Percentiles rank a stretch among this genome's conserved stretches.
These are phyloP conservation scores for Cytospora chrysosperma DNA, from an alignment of 2,329 filamentous ascomycete species.

Conservation along the genomic window DNA sequence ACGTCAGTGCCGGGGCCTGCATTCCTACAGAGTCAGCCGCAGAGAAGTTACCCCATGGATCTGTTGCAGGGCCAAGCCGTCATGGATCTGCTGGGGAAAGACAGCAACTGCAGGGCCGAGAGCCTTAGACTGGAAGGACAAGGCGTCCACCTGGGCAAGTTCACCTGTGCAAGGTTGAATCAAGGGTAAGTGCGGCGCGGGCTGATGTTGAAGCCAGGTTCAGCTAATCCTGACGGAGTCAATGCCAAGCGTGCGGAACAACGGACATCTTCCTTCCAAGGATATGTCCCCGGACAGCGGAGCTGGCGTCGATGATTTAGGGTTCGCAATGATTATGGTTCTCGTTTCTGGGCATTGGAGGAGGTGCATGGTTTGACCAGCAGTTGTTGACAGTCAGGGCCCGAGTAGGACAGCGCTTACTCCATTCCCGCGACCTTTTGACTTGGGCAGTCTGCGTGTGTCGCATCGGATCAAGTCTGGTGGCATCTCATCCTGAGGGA, in stretches of 20 bases:
- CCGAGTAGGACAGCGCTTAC: neutral
- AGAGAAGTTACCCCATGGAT: neutral
- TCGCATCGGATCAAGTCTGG: neutral
- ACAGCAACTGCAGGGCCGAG: neutral
- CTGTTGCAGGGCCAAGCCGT: neutral
- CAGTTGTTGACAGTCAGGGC: neutral
- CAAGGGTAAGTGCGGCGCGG: no score
- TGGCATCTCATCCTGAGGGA: neutral
- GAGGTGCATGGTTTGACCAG: neutral
- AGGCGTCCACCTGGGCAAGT: no score
- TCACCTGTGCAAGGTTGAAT: no score
- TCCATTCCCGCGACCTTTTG: neutral
- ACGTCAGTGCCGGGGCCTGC: slow-evolving; percentile 1
- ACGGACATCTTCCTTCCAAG: neutral
- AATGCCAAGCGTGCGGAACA: neutral
- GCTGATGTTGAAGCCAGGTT: neutral
- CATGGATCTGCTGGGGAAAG: neutral
- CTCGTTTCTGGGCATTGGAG: neutral
- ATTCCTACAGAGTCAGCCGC: neutral
- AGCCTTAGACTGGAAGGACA: no score
- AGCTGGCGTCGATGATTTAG: neutral
- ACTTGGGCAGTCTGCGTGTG: neutral
- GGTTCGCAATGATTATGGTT: no score
- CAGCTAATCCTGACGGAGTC: neutral
- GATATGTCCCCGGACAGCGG: neutral